Base-by-base conservation (phyloP, 192 early-diverging fungal genomes). In the Endogone sp. region DNA sequence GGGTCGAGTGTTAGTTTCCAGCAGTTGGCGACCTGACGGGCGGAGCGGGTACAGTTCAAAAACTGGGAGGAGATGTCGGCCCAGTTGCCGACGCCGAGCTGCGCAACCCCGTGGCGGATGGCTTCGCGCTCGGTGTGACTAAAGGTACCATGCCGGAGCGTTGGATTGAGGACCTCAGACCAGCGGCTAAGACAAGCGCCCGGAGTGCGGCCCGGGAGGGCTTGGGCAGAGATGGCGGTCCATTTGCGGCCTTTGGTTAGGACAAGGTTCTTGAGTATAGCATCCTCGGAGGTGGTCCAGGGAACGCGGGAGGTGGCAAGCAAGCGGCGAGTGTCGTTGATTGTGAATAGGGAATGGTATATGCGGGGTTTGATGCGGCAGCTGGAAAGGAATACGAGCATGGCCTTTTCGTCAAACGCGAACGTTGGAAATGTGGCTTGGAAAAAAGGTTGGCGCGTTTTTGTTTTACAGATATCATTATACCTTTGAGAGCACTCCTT, bases 1-100 rank as follows among this genome's bases (percentile, higher is more conserved):
- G 59, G 59, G 24, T 60, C 22, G 24, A 60, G 27, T 21, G 59
- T 60, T 22, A 60, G 59, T 60, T 60, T 23, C 22, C 27, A 60
- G 24, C 10, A 10, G 21, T 21, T 22, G 22, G 59, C 59, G 22
- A 60, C 27, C 22, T 60, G 59, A 10, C 2, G 6, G 10, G 59
- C 24, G 22, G 59, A 26, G 6, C 59, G 8, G 10, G 22, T 60
- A 16, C 37, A 6, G 0, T 23, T 6, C 1, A 60, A 22, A 28
- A 60, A 22, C 24, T 28, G 6, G 24, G 6, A 9, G 1, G 22
- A 6, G 27, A 60, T 60, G 24, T 16, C 8, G 59, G 24, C 6
- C 59, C 59, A 60, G 6, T 28, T 23, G 6, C 59, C 59, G 10
- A 16, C 59, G 59, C 59, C 59, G 2, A 16, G 10, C 6, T 16